A percentile compares a stretch with the other conserved stretches of the same genome.
Evolutionary conservation across 2,329 filamentous ascomycete species (phyloP).

Genomic region (Teratosphaeria gauchensis): DNA sequence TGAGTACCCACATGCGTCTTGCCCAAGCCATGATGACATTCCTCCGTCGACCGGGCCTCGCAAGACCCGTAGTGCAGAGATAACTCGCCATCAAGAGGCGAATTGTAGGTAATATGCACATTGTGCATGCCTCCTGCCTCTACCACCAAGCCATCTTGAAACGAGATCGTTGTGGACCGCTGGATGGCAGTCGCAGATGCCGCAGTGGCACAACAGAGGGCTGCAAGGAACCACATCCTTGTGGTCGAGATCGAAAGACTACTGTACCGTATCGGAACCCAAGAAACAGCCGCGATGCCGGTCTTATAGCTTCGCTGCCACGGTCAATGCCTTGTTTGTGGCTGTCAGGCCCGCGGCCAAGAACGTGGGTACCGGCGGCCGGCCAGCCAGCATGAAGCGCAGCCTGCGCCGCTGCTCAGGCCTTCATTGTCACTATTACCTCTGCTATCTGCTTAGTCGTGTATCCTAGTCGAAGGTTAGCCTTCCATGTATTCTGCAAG

Average conservation of each 20-base stretch:
- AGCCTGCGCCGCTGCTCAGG: too few relatives aligned
- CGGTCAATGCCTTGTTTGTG: too few relatives aligned
- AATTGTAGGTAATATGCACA: conserved; percentile 36
- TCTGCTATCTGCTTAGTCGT: background rate
- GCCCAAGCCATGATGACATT: conserved; percentile 38
- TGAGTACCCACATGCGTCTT: conserved; percentile 30
- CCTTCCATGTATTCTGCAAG: background rate
- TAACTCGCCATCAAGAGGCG: conserved; percentile 35
- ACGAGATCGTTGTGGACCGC: conserved; percentile 8
- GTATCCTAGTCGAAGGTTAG: background rate
- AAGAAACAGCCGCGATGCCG: background rate
- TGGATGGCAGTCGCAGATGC: background rate
- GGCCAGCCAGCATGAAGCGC: too few relatives aligned
- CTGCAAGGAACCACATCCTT: background rate
- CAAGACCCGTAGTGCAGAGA: conserved; percentile 39
- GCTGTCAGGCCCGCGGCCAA: too few relatives aligned
- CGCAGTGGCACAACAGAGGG: background rate
- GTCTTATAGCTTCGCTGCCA: background rate
- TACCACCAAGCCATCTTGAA: conserved; percentile 16
- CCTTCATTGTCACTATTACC: background rate
- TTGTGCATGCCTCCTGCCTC: conserved; percentile 37
- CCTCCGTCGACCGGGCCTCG: conserved; percentile 22
- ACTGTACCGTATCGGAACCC: background rate
- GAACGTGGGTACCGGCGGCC: too few relatives aligned
- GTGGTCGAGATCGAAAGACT: background rate